Evolutionary conservation across 768 basidiomycete genomes (phyloP).

Genomic region (Suillus fuscotomentosus): DNA sequence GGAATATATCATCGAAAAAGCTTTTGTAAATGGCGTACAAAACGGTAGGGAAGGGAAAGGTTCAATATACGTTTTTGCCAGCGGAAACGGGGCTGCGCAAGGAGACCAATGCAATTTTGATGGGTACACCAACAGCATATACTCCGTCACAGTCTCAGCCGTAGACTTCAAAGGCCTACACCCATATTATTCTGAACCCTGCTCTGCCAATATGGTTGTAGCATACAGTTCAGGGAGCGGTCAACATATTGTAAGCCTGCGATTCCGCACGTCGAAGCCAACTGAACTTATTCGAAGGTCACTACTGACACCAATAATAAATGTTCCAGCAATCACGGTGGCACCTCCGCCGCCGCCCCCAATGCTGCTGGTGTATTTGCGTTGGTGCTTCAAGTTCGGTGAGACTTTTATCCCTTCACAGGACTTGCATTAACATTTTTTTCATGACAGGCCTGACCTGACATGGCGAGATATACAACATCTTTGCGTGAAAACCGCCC

Average conservation of each 20-base stretch:
- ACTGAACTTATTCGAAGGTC: slow-evolving; percentile 49
- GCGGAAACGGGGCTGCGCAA: slow-evolving; percentile 88
- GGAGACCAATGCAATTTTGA: slow-evolving; percentile 99
- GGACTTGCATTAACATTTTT: slow-evolving; percentile 5
- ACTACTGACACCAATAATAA: slow-evolving; percentile 88
- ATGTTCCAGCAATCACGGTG: slow-evolving; percentile 85
- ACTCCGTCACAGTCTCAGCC: slow-evolving; percentile 94
- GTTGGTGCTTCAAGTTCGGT: slow-evolving; percentile 86
- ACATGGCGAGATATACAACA: slow-evolving; percentile 97
- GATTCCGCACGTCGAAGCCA: slow-evolving; percentile 11
- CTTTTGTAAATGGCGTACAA: slow-evolving; percentile 90
- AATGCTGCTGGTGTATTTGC: slow-evolving; percentile 94
- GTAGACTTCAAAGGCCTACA: slow-evolving; percentile 92
- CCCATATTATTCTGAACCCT: slow-evolving; percentile 97
- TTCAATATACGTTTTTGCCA: slow-evolving; percentile 94
- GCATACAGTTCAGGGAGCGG: slow-evolving; percentile 95
- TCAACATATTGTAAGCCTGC: slow-evolving; percentile 75
- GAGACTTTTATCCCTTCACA: slow-evolving; percentile 23
- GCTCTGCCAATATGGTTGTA: slow-evolving; percentile 95
- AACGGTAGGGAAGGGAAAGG: slow-evolving; percentile 89
- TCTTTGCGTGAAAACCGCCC: slow-evolving; percentile 74
- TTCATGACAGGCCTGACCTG: slow-evolving; percentile 71
- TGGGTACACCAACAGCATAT: slow-evolving; percentile 98
- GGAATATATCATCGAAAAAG: slow-evolving; percentile 85
- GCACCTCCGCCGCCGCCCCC: slow-evolving; percentile 97